These are phyloP conservation scores for Bipolaris gigantea DNA, from an alignment of 2,329 filamentous ascomycete genomes.

Conservation along the genomic window DNA sequence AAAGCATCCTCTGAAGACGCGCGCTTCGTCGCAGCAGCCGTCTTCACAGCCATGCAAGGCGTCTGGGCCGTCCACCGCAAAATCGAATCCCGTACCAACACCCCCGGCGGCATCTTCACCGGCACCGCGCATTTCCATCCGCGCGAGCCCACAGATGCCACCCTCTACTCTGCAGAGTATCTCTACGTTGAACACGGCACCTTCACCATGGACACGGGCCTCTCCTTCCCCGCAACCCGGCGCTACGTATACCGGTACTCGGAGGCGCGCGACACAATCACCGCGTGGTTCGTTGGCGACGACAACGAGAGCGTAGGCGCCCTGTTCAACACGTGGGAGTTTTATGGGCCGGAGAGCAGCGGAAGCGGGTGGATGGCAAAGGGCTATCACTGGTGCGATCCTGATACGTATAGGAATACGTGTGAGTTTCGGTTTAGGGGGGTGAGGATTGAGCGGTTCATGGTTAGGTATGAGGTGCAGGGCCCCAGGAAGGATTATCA, in stretches of 20 bases:
- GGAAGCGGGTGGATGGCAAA: slow-evolving; percentile 62
- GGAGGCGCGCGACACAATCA: slow-evolving; percentile 61
- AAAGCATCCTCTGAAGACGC: slow-evolving; percentile 49
- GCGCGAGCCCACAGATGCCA: slow-evolving; percentile 56
- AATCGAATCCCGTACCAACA: slow-evolving; percentile 57
- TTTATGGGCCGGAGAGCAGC: slow-evolving; percentile 46
- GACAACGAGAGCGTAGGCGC: slow-evolving; percentile 73
- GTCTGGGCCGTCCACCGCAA: slow-evolving; percentile 66
- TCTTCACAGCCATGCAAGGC: slow-evolving; percentile 72
- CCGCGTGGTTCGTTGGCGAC: slow-evolving; percentile 70
- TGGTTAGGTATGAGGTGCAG: slow-evolving; percentile 65
- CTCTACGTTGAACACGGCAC: slow-evolving; percentile 68
- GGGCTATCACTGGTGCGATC: slow-evolving; percentile 69
- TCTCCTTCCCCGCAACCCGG: slow-evolving; percentile 62
- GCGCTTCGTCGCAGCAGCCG: slow-evolving; percentile 64
- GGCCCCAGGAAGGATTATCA: slow-evolving; percentile 74
- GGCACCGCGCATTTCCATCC: slow-evolving; percentile 68
- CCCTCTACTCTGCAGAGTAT: slow-evolving; percentile 57
- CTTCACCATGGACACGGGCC: slow-evolving; percentile 60
- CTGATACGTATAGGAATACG: slow-evolving; percentile 70
- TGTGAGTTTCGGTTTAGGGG: slow-evolving; percentile 64
- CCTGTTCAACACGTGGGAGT: slow-evolving; percentile 74
- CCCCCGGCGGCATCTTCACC: slow-evolving; percentile 66
- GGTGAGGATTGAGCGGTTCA: slow-evolving; percentile 27
- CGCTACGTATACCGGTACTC: slow-evolving; percentile 75